Percentiles rank a stretch among this genome's conserved stretches.
These are phyloP conservation scores for Apiospora sp. DNA, from an alignment of 2,329 filamentous ascomycete species.

Conservation along the genomic window DNA sequence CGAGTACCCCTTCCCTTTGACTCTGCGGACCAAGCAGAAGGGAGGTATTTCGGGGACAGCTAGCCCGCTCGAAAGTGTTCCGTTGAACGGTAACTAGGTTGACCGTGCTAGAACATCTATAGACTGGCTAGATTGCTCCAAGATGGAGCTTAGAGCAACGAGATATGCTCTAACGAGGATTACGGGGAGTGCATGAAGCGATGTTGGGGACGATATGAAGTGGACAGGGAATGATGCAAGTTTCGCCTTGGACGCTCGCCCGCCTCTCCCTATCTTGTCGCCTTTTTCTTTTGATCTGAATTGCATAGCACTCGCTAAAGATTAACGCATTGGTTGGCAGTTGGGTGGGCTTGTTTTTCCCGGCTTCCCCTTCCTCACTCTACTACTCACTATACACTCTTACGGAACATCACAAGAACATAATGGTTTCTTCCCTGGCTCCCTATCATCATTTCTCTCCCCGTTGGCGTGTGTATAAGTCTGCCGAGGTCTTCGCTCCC, in stretches of 20 bases:
- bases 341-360: conserved; percentile 14
- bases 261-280: not conserved
- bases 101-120: conserved; percentile 1
- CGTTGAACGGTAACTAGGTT: conserved; percentile 51
- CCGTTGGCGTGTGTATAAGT: not conserved
- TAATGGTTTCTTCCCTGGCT: not conserved
- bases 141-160: not conserved
- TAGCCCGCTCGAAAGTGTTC: conserved; percentile 52
- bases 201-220: not conserved
- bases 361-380: not conserved
- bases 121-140: not conserved
- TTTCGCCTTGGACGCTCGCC: not conserved
- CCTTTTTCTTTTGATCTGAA: not conserved
- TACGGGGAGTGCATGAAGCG: not conserved
- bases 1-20: conserved; percentile 69
- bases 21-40: conserved; percentile 60
- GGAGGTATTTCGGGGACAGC: conserved; percentile 41
- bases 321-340: conserved; percentile 23
- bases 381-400: not conserved
- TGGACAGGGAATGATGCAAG: not conserved
- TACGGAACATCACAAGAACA: conserved; percentile 1
- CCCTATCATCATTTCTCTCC: not conserved
- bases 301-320: conserved; percentile 23
- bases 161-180: not conserved
- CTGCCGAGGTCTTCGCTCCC: not conserved